Percentiles rank a stretch among this genome's conserved stretches.
These are phyloP conservation scores for Tuber microsphaerosporum DNA, from an alignment of 495 filamentous ascomycete species.

Conservation along the genomic window DNA sequence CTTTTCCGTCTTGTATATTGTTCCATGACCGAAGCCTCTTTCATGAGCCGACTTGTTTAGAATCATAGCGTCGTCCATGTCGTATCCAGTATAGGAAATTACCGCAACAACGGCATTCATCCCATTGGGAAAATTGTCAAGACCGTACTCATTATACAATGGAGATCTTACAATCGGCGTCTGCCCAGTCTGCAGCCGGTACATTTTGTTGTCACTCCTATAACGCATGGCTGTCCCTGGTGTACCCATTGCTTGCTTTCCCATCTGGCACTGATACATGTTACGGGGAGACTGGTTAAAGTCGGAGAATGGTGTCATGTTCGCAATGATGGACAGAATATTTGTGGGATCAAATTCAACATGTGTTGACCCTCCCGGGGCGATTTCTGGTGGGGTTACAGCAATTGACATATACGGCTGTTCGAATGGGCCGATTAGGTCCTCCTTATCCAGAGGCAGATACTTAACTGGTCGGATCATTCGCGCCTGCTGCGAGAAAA, in stretches of 20 bases:
- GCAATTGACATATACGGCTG: constrained; percentile 99
- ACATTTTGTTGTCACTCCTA: constrained; percentile 94
- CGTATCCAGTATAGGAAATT: constrained; percentile 96
- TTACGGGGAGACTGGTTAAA: constrained; percentile 98
- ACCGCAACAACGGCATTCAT: constrained; percentile 94
- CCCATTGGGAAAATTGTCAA: constrained; percentile 98
- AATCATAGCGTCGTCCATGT: constrained; percentile 99
- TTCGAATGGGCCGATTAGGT: constrained; percentile 86
- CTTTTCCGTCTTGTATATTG: constrained; percentile 95
- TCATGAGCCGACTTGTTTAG: constrained; percentile 97
- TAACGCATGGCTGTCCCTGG: constrained; percentile 78
- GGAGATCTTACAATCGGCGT: constrained; percentile 89
- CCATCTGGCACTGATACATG: constrained; percentile 99
- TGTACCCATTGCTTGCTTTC: constrained; percentile 98
- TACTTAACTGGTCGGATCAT: constrained; percentile 93
- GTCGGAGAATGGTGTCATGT: constrained; percentile 98
- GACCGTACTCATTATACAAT: constrained; percentile 87
- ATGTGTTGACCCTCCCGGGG: constrained; percentile 80
- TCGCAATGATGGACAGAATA: constrained; percentile 93
- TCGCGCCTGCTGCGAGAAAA: constrained; percentile 73
- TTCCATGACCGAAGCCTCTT: constrained; percentile 92
- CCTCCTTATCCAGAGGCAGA: constrained; percentile 70
- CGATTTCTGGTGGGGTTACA: constrained; percentile 71
- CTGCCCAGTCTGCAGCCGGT: constrained; percentile 89
- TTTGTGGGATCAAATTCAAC: constrained; percentile 94